A percentile compares a stretch with the other conserved stretches of the same genome.
Evolutionary conservation across 176 grass and related monocot species (phyloP).

Genomic region (Zoysia japonica): DNA sequence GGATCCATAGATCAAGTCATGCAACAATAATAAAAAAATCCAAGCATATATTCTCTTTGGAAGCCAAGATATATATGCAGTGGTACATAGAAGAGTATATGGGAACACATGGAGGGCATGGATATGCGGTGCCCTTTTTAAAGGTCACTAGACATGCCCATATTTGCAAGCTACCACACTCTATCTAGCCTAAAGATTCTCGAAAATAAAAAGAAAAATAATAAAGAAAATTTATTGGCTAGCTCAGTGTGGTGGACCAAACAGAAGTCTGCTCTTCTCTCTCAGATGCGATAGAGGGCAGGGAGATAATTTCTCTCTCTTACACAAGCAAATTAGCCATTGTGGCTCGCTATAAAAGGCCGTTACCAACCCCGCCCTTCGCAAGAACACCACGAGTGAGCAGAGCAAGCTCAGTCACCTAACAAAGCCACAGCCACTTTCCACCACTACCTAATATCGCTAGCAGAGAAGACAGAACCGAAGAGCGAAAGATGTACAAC

Average conservation of each 20-base stretch:
- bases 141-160: conserved; percentile 6
- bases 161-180: conserved; percentile 23
- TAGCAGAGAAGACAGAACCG: conserved; percentile 13
- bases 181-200: conserved; percentile 26
- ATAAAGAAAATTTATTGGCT: not conserved
- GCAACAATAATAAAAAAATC: not conserved
- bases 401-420: conserved; percentile 28
- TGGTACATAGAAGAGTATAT: conserved; percentile 29
- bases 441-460: not conserved
- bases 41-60: conserved; percentile 9
- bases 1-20: conserved; percentile 42
- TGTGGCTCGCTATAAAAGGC: conserved; percentile 64
- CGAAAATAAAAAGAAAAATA: not conserved
- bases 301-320: conserved; percentile 33
- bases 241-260: conserved; percentile 25
- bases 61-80: conserved; percentile 20
- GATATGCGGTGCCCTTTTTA: not conserved
- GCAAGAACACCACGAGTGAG: conserved; percentile 39
- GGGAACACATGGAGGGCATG: conserved; percentile 20
- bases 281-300: conserved; percentile 7
- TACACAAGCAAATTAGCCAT: conserved; percentile 3
- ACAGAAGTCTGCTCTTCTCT: conserved; percentile 19
- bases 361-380: conserved; percentile 51
- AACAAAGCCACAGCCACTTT: conserved; percentile 17
- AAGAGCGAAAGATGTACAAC: not conserved